Conservation (phyloP, 176 grass and related monocot genomes). For the Oryza officinalis region DNA sequence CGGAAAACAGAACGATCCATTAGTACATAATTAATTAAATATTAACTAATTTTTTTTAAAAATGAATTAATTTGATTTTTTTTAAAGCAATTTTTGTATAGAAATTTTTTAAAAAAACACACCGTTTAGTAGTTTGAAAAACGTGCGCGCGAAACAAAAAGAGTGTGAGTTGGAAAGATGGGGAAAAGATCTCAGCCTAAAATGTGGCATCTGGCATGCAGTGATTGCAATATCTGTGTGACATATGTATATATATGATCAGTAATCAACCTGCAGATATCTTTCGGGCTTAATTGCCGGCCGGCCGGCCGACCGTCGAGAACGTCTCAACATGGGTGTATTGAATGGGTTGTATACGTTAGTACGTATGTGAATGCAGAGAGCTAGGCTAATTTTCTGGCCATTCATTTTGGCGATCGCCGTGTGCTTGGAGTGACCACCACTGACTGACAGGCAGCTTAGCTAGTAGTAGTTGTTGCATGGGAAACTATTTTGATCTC, state of each 20-base stretch:
- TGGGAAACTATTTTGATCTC: too few species aligned
- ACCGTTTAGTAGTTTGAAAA: too few species aligned
- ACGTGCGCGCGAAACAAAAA: too few species aligned
- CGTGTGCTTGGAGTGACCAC: not conserved
- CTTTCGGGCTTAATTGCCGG: conserved; percentile 4
- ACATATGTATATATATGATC: not conserved
- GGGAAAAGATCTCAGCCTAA: too few species aligned
- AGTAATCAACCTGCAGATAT: conserved; percentile 8
- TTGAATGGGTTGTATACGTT: not conserved
- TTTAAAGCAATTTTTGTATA: too few species aligned
- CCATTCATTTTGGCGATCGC: not conserved
- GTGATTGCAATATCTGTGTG: not conserved
- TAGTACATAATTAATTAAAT: too few species aligned
- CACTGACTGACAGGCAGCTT: not conserved
- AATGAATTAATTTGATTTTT: too few species aligned
- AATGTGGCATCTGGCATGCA: not conserved
- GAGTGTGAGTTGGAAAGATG: too few species aligned
- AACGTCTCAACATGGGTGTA: not conserved
- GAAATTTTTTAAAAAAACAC: too few species aligned
- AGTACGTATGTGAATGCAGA: not conserved
- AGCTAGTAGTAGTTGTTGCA: too few species aligned
- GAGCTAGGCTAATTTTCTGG: not conserved
- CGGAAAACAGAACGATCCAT: too few species aligned
- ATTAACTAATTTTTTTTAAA: too few species aligned
- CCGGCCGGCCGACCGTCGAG: not conserved